A percentile compares a stretch with the other conserved stretches of the same genome.
Conservation (phyloP, 129 eudicot genomes). For the Helianthus tuberosus region DNA sequence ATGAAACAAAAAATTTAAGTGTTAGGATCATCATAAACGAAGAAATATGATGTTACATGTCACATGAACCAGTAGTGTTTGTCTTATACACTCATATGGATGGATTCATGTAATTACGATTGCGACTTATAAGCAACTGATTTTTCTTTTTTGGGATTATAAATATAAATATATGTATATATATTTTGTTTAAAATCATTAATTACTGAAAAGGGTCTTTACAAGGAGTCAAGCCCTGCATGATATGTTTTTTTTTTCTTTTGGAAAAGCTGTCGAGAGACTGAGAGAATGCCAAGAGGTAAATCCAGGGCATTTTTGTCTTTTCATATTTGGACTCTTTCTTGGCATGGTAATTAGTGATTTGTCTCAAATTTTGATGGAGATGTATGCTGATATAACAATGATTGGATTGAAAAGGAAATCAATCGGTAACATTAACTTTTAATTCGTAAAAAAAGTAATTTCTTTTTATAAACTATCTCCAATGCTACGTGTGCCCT, state of each 20-base stretch:
- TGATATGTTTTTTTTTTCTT: constrained; percentile 9
- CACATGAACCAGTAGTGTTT: constrained; percentile 2
- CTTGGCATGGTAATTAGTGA: constrained; percentile 40
- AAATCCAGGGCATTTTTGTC: constrained; percentile 34
- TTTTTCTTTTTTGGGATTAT: neutral
- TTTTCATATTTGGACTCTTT: constrained; percentile 22
- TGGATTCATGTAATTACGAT: constrained; percentile 9
- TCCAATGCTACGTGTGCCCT: too few species aligned
- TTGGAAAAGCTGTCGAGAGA: neutral
- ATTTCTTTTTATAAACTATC: too few species aligned
- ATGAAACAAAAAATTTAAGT: too few species aligned
- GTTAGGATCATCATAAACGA: neutral
- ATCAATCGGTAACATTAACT: neutral
- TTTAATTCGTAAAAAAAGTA: too few species aligned
- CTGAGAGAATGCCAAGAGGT: constrained; percentile 25
- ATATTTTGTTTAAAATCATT: too few species aligned
- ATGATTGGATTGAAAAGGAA: constrained; percentile 30
- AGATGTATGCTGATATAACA: constrained; percentile 26
- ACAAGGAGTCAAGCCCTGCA: constrained; percentile 21
- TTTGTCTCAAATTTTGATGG: constrained; percentile 31
- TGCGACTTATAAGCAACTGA: neutral
- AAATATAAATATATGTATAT: too few species aligned
- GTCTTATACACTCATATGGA: constrained; percentile 14
- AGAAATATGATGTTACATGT: constrained; percentile 6
- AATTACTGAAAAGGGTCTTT: neutral